Evolutionary conservation across 192 early-diverging fungal species (phyloP).

Genomic region (Linderina pennispora): DNA sequence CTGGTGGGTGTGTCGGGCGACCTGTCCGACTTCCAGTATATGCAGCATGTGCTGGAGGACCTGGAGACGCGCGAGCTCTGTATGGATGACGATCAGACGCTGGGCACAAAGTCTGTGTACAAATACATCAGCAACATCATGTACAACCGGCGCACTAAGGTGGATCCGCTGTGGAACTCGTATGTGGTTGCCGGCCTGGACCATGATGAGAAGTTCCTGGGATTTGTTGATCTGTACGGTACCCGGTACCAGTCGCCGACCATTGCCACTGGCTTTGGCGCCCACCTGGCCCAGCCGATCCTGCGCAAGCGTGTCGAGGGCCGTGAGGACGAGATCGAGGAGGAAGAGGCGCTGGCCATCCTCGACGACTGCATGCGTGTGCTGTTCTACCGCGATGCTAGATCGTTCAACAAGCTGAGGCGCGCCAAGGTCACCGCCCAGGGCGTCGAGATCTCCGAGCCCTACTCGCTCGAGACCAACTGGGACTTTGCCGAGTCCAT

Average conservation of each 20-base stretch:
- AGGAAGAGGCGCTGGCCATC: conserved; percentile 82
- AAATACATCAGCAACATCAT: conserved; percentile 86
- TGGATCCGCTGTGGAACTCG: conserved; percentile 95
- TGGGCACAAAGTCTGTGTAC: conserved; percentile 83
- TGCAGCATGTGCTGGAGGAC: conserved; percentile 75
- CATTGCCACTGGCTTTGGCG: conserved; percentile 94
- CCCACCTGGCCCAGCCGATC: conserved; percentile 84
- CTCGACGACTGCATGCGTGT: conserved; percentile 88
- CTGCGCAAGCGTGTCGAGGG: conserved; percentile 88
- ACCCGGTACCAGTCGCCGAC: conserved; percentile 88
- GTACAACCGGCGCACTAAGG: conserved; percentile 83
- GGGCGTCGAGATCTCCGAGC: conserved; percentile 81
- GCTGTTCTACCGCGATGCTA: conserved; percentile 91
- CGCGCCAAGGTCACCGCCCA: conserved; percentile 79
- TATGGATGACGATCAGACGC: conserved; percentile 80
- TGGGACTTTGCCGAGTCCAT: conserved; percentile 85
- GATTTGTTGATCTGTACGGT: conserved; percentile 87
- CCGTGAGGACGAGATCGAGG: conserved; percentile 76
- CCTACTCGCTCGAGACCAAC: conserved; percentile 81
- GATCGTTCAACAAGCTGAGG: conserved; percentile 91
- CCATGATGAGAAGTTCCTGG: conserved; percentile 76
- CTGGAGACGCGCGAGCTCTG: conserved; percentile 82
- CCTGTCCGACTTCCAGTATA: conserved; percentile 90
- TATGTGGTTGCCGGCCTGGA: conserved; percentile 84
- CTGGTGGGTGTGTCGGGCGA: conserved; percentile 89